These are phyloP conservation scores for Ustilago hordei DNA, from an alignment of 1,284 basidiomycete genomes.

Conservation along the genomic window DNA sequence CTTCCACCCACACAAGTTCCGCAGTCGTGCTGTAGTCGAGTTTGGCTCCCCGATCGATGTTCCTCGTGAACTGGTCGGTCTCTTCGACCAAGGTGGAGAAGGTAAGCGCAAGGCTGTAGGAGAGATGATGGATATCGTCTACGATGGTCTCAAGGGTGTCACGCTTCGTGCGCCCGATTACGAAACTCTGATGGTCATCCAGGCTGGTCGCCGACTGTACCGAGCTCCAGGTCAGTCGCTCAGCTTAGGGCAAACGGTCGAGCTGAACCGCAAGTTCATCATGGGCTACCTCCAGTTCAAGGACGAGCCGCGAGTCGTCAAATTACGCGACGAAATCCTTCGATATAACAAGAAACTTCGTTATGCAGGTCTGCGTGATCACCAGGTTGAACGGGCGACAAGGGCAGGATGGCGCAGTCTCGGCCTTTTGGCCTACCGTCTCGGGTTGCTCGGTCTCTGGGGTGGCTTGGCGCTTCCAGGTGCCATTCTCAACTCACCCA, in stretches of 20 bases:
- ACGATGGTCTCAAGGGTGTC: slow-evolving; percentile 96
- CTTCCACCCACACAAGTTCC: slow-evolving; percentile 70
- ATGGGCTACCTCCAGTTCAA: slow-evolving; percentile 93
- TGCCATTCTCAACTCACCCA: slow-evolving; percentile 92
- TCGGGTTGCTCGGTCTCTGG: slow-evolving; percentile 86
- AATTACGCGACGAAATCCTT: slow-evolving; percentile 84
- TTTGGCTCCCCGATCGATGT: slow-evolving; percentile 93
- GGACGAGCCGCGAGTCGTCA: slow-evolving; percentile 89
- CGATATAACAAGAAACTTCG: slow-evolving; percentile 91
- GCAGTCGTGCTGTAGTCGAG: slow-evolving; percentile 81
- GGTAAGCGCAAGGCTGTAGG: slow-evolving; percentile 91
- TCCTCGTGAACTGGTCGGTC: slow-evolving; percentile 83
- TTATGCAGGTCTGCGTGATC: slow-evolving; percentile 95
- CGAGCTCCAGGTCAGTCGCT: slow-evolving; percentile 94
- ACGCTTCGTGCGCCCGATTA: slow-evolving; percentile 96
- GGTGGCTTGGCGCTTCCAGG: slow-evolving; percentile 89
- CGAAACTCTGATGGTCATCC: slow-evolving; percentile 97
- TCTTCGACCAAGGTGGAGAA: slow-evolving; percentile 89
- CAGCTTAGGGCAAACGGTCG: slow-evolving; percentile 94
- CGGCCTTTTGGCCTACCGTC: slow-evolving; percentile 85
- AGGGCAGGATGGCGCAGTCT: slow-evolving; percentile 83
- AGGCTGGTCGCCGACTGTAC: slow-evolving; percentile 94
- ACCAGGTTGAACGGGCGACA: slow-evolving; percentile 85
- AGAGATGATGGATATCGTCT: slow-evolving; percentile 90
- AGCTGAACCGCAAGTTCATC: slow-evolving; percentile 92